phyloP scores from a whole-genome alignment of 352 stramenopile genomes.

The Phytophthora crassamura region DNA sequence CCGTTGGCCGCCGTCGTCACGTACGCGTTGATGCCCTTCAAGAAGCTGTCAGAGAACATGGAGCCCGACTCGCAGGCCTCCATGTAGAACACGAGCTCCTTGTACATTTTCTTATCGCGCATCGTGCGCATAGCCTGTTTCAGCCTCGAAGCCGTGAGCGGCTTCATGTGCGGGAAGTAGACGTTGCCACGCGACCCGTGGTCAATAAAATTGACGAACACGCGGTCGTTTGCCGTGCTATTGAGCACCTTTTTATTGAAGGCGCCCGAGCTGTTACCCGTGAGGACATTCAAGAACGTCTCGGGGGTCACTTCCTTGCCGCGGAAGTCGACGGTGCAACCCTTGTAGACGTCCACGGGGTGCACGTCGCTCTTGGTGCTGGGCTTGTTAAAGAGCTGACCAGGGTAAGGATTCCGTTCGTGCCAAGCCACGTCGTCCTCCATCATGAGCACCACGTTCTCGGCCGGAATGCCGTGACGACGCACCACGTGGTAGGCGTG shows the following conservation, averaged over 20 bases:
- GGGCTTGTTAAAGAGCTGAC: slow-evolving; percentile 91
- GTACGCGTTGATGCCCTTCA: slow-evolving; percentile 87
- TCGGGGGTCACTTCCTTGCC: slow-evolving; percentile 85
- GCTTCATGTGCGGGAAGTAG: slow-evolving; percentile 79
- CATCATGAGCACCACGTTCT: slow-evolving; percentile 94
- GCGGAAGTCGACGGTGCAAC: slow-evolving; percentile 80
- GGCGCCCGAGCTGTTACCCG: slow-evolving; percentile 67
- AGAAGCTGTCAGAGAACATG: slow-evolving; percentile 87
- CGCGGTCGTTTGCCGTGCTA: slow-evolving; percentile 84
- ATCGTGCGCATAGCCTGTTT: slow-evolving; percentile 79
- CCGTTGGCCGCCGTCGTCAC: slow-evolving; percentile 91
- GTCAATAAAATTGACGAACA: slow-evolving; percentile 95
- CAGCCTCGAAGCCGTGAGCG: slow-evolving; percentile 75
- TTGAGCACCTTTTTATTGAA: slow-evolving; percentile 84
- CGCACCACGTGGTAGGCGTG: slow-evolving; percentile 93
- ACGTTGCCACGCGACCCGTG: slow-evolving; percentile 89
- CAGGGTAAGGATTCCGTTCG: slow-evolving; percentile 87
- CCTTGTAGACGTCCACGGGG: slow-evolving; percentile 88
- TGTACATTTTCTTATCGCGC: slow-evolving; percentile 87
- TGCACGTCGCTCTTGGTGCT: slow-evolving; percentile 43
- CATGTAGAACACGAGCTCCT: slow-evolving; percentile 92
- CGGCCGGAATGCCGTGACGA: slow-evolving; percentile 82
- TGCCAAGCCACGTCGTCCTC: slow-evolving; percentile 90
- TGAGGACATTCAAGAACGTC: slow-evolving; percentile 89
- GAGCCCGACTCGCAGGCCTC: slow-evolving; percentile 93